Conservation (phyloP, 2,329 filamentous ascomycete genomes). For the Pestalotiopsis sp. region DNA sequence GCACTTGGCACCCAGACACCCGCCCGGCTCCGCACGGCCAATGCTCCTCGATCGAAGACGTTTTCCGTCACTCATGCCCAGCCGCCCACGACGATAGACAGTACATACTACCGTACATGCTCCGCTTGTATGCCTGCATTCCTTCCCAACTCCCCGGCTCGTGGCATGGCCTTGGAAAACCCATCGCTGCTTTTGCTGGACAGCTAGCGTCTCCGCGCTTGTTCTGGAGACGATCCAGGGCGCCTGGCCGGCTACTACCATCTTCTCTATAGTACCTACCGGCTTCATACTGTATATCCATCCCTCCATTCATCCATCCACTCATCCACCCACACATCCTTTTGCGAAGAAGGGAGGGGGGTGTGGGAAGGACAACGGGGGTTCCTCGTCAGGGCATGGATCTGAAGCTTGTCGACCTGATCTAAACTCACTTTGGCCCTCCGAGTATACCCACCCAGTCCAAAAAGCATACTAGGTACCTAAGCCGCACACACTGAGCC, state of each 20-base stretch:
- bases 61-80: neutral
- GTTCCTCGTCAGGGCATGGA: neutral
- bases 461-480: neutral
- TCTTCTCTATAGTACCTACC: neutral
- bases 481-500: neutral
- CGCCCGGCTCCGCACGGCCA: neutral
- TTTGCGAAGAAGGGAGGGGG: neutral
- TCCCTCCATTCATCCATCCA: neutral
- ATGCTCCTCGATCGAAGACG: neutral
- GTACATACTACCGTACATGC: neutral
- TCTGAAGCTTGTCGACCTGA: conserved; percentile 5
- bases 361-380: conserved; percentile 7
- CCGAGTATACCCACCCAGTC: neutral
- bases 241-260: neutral
- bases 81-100: neutral
- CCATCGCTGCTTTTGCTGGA: conserved; percentile 36
- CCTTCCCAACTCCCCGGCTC: neutral
- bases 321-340: neutral
- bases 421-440: neutral
- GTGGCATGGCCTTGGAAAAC: conserved; percentile 20
- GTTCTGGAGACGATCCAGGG: conserved; percentile 3
- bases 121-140: neutral
- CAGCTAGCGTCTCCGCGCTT: conserved; percentile 16
- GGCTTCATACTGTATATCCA: neutral
- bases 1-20: neutral